Conservation (phyloP, 2,329 filamentous ascomycete genomes). For the Botrytis paeoniae region DNA sequence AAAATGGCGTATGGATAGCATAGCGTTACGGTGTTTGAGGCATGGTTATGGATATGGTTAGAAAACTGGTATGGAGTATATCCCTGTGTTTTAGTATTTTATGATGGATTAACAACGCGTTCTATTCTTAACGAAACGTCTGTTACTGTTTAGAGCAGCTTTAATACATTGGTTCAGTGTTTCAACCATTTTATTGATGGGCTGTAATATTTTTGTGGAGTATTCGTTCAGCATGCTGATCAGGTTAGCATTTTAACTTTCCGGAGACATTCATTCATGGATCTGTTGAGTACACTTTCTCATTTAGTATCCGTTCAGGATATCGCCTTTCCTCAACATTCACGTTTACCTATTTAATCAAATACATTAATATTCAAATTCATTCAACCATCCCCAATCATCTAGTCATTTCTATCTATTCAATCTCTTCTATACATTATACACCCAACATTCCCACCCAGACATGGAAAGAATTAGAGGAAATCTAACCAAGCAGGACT, state of each 20-base stretch:
- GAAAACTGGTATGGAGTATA: not conserved
- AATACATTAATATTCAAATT: not conserved
- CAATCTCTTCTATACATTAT: not conserved
- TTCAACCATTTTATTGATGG: not conserved
- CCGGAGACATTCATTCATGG: not conserved
- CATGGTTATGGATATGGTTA: not conserved
- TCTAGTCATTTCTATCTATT: not conserved
- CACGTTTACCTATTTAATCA: not conserved
- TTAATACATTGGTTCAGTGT: not conserved
- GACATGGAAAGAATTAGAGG: not conserved
- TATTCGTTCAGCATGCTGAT: not conserved
- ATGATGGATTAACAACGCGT: not conserved
- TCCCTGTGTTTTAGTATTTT: not conserved
- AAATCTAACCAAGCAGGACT: not conserved
- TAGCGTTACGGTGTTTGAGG: not conserved
- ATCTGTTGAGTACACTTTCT: not conserved
- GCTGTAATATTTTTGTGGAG: not conserved
- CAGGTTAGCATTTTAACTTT: not conserved
- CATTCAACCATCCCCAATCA: not conserved
- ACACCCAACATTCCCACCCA: not conserved
- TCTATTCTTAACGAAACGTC: not conserved
- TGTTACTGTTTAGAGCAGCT: not conserved
- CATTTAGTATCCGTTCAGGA: not conserved
- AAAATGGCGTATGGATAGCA: slow-evolving; percentile 2
- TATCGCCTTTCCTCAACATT: not conserved